These are phyloP conservation scores for Trapa bicornis DNA, from an alignment of 345 rosid species.

Conservation along the genomic window DNA sequence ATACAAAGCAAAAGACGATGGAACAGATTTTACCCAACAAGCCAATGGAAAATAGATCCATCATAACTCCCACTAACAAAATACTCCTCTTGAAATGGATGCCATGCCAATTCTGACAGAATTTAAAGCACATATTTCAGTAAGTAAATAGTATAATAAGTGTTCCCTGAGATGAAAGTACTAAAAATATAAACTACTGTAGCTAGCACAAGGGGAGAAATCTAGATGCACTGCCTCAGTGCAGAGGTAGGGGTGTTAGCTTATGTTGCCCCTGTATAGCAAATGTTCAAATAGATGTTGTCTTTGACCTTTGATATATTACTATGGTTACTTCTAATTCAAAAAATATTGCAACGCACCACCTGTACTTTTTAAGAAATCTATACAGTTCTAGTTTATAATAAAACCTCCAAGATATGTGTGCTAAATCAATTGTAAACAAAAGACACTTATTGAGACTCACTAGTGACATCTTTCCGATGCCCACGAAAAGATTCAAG, in stretches of 20 bases:
- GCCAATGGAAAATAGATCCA: constrained; percentile 93
- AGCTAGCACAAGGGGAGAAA: not conserved
- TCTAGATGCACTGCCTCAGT: not conserved
- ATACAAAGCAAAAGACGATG: not conserved
- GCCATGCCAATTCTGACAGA: constrained; percentile 88
- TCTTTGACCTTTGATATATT: too few species aligned
- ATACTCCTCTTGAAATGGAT: constrained; percentile 83
- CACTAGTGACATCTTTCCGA: constrained; percentile 85
- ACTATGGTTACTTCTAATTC: not conserved
- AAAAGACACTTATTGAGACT: constrained; percentile 16
- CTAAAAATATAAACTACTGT: not conserved
- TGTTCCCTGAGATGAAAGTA: not conserved
- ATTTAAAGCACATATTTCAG: not conserved
- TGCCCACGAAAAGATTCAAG: constrained; percentile 98
- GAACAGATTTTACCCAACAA: constrained; percentile 54
- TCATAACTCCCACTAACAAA: constrained; percentile 95
- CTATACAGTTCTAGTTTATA: not conserved
- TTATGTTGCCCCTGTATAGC: not conserved
- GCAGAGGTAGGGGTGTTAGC: not conserved
- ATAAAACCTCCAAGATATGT: not conserved
- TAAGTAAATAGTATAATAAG: constrained; percentile 2
- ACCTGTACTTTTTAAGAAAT: not conserved
- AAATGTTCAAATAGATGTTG: too few species aligned
- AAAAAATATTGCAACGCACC: not conserved
- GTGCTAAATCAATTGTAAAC: not conserved